Evolutionary conservation across 768 basidiomycete genomes (phyloP), one percentile per base, ranked within the genome.

Genomic region (Suillus lakei): DNA sequence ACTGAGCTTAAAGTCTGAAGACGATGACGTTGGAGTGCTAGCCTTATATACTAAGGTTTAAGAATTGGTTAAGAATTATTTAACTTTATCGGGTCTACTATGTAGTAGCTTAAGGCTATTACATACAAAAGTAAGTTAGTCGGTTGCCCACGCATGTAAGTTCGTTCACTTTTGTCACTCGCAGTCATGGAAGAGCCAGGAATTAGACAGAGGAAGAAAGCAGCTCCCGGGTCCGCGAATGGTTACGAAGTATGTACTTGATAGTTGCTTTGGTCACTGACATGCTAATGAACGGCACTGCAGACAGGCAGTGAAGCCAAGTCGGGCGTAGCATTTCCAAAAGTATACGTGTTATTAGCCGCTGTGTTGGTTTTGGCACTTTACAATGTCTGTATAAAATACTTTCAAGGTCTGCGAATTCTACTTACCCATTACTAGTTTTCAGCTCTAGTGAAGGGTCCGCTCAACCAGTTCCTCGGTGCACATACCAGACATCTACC

Each of bases 151-250:
- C 58, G 36, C 30, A 56, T 30, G 2, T 18, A n/a, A 32, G 5
- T 32, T 34, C 8, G 16, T 46, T 50, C 54, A 30, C 43, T 32
- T 50, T 43, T 38, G 50, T 36, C 43, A 16, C 60, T 65, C 36
- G 28, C 28, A 43, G 60, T 41, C 58, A 67, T 68, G 68, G 61
- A 64, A 56, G 65, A 68, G 54, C 63, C 69, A 54, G 61, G 59
- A 18, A 41, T 74, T 63, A 72, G 75, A 44, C 66, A 75, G 9
- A 75, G 75, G 38, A 78, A 68, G 44, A 54, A 63, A 12, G n/a
- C 48, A 16, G 23, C 28, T 21, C 0, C 10, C 43, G 26, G 16
- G 60, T 41, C 36, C 64, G 5, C 21, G 51, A 55, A 72, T 69
- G 65, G 70, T 66, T 54, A 4, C 30, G 8, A 38, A 15, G 58